Percentiles rank a stretch among this genome's conserved stretches.
phyloP scores from a whole-genome alignment of 345 rosid genomes.

The Arabidopsis suecica region DNA sequence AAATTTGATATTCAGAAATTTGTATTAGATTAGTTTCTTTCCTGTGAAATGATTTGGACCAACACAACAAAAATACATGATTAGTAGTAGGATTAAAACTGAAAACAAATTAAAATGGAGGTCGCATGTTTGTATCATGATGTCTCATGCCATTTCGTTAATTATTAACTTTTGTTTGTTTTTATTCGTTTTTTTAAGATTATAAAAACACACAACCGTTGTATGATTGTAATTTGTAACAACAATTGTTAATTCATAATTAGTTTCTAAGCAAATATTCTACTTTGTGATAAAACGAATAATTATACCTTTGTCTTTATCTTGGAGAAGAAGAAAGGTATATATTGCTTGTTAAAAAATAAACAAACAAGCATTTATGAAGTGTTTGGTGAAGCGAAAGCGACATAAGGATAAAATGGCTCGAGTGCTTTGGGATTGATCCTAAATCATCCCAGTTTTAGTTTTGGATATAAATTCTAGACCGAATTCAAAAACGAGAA shows the following conservation, averaged over 20 bases:
- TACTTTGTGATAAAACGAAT: background rate
- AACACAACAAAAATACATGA: slow-evolving; percentile 7
- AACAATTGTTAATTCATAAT: slow-evolving; percentile 3
- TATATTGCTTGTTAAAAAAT: background rate
- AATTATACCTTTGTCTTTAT: slow-evolving; percentile 18
- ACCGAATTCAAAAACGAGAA: background rate
- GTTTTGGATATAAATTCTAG: background rate
- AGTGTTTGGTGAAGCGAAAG: slow-evolving; percentile 26
- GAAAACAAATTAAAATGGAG: background rate
- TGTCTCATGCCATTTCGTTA: background rate
- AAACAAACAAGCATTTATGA: background rate
- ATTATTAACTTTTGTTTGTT: slow-evolving; percentile 5
- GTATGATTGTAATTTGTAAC: background rate
- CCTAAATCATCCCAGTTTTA: background rate
- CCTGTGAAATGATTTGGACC: slow-evolving; percentile 10
- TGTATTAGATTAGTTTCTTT: slow-evolving; percentile 6
- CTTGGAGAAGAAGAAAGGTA: slow-evolving; percentile 35
- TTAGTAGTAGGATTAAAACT: background rate
- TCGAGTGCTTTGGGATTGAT: slow-evolving; percentile 10
- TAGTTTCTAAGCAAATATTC: background rate
- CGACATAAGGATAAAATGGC: slow-evolving; percentile 6
- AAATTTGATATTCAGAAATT: background rate
- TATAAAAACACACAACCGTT: background rate
- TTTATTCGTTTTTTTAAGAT: background rate
- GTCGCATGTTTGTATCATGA: slow-evolving; percentile 28